A percentile compares a stretch with the other conserved stretches of the same genome.
Conservation (phyloP, 1,284 basidiomycete species). For the Entoloma clypeatum region DNA sequence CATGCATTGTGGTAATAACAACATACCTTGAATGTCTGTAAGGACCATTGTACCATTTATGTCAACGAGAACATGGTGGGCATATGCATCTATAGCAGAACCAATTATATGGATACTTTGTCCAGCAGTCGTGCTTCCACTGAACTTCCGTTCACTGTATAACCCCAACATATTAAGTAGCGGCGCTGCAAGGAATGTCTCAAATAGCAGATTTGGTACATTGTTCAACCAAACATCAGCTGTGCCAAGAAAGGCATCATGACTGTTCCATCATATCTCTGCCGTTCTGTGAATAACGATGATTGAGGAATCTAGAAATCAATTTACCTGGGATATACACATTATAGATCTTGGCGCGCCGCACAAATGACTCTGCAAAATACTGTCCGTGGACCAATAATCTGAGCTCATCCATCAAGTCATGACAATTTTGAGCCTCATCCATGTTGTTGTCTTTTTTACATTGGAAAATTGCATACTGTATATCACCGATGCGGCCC, state of each 20-base stretch:
- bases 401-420: conserved; percentile 17
- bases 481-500: conserved; percentile 9
- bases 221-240: conserved; percentile 2
- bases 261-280: conserved; percentile 15
- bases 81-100: conserved; percentile 21
- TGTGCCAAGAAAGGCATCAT: conserved; percentile 16
- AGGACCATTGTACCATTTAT: conserved; percentile 15
- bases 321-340: conserved; percentile 1
- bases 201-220: conserved; percentile 6
- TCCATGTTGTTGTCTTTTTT: conserved; percentile 6
- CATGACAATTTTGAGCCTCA: conserved; percentile 6
- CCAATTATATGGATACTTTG: conserved; percentile 17
- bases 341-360: conserved; percentile 6
- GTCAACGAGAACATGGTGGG: conserved; percentile 21
- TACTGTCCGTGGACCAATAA: conserved; percentile 14
- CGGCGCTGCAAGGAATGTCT: conserved; percentile 18
- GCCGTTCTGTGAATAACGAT: not conserved
- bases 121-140: conserved; percentile 18
- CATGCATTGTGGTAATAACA: too few relatives aligned
- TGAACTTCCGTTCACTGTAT: conserved; percentile 20
- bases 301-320: not conserved
- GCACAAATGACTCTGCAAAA: conserved; percentile 18
- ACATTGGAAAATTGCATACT: conserved; percentile 19
- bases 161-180: conserved; percentile 10
- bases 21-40: conserved; percentile 25